Evolutionary conservation across 305 asterid genomes (phyloP), one percentile per base, ranked within the genome.

Genomic region (Ilex paraguariensis): DNA sequence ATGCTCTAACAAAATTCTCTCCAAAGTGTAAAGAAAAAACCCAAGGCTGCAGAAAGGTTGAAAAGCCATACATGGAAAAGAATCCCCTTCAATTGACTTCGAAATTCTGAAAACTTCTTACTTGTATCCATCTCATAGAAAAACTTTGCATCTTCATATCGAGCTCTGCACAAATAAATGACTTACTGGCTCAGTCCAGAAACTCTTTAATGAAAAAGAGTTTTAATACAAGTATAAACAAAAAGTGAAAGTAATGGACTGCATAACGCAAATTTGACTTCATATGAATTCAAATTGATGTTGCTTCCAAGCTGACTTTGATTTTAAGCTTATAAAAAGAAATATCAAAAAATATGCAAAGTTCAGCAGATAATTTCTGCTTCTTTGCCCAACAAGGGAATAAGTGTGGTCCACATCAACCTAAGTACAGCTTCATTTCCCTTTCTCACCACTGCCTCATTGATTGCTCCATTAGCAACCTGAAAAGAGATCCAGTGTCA

Each of bases 351-450:
- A 36, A 36, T 8, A 36, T 36, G 42, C 9, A 4, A 36, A 8
- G 42, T 36, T 36, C 42, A 36, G 42, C 42, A 36, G 42, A 36
- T 36, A 36, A 36, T 46, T 3, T 46, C 13, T 46, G 52, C 1
- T 46, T 46, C 15, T 46, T 11, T 46, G 13, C 13, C 0, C 61
- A 63, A 46, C 66, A 68, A 28, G 50, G 55, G n/a, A 56, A 68
- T n/a, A 57, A 54, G 65, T 55, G 42, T 60, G 51, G 48, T 13
- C 32, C 48, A 60, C 31, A 73, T 63, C 60, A 72, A 92, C 98
- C 98, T 85, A 59, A 90, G 90, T 51, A 93, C 97, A 80, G 96
- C 97, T 82, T 93, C 98, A 81, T 93, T 90, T 81, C 97, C 98
- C 80, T 82, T 86, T 72, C 87, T 83, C 60, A 87, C 98, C 59